Percentiles rank a stretch among this genome's conserved stretches.
These are phyloP conservation scores for Talaromyces nanjingensis DNA, from an alignment of 495 filamentous ascomycete species.

Conservation along the genomic window DNA sequence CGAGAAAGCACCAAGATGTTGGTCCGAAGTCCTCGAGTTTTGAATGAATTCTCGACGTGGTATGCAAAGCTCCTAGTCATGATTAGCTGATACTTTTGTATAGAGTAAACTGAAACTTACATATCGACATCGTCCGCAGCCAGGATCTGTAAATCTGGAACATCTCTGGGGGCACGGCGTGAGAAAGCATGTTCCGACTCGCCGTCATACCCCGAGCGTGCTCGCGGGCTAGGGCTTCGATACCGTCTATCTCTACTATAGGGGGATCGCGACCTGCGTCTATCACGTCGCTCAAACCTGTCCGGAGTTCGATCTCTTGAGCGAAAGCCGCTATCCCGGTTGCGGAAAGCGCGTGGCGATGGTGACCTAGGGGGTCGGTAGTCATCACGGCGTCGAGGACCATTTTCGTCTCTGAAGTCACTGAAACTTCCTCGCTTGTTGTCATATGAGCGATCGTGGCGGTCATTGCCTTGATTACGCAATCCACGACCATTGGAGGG, in stretches of 20 bases:
- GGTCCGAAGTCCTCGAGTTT: constrained; percentile 58
- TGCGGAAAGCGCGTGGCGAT: constrained; percentile 50
- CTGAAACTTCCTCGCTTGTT: constrained; percentile 32
- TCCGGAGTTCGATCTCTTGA: constrained; percentile 49
- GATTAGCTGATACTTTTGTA: constrained; percentile 8
- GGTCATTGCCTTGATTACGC: constrained; percentile 29
- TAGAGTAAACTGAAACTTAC: constrained; percentile 28
- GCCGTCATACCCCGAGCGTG: constrained; percentile 41
- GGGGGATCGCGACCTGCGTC: constrained; percentile 64
- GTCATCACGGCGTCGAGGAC: constrained; percentile 50
- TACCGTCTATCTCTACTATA: constrained; percentile 53
- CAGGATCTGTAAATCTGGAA: constrained; percentile 88
- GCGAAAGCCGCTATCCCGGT: constrained; percentile 61
- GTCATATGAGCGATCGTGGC: constrained; percentile 38
- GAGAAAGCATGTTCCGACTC: constrained; percentile 65
- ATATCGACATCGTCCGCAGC: constrained; percentile 71
- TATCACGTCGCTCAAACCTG: constrained; percentile 50
- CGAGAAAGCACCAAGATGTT: constrained; percentile 74
- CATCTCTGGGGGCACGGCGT: constrained; percentile 61
- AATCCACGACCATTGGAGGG: constrained; percentile 27
- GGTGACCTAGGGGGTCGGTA: constrained; percentile 59
- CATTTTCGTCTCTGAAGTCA: constrained; percentile 43
- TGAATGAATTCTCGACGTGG: constrained; percentile 74
- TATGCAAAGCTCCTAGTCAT: constrained; percentile 60
- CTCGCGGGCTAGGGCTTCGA: constrained; percentile 61